Evolutionary conservation across 331 rosid genomes (phyloP).

Genomic region (Malus hybrid): DNA sequence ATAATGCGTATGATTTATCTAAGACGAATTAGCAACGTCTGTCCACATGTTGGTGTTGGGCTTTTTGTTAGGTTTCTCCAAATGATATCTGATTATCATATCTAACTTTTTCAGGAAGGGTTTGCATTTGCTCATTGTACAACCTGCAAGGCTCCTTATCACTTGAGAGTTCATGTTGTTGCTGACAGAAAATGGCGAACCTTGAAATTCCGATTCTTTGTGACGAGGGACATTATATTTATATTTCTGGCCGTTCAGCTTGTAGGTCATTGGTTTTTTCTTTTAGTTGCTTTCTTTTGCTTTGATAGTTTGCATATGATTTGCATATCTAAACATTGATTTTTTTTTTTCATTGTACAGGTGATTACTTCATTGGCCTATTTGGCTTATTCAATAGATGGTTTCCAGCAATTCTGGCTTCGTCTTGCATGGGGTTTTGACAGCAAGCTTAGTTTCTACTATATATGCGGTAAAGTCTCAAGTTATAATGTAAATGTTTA

Average conservation of each 20-base stretch:
- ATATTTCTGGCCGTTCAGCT: constrained; percentile 84
- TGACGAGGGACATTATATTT: constrained; percentile 88
- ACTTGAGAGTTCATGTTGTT: constrained; percentile 87
- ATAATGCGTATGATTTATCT: background rate
- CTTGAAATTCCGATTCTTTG: constrained; percentile 90
- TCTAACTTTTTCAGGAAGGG: constrained; percentile 70
- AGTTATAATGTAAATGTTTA: constrained; percentile 6
- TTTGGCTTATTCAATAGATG: constrained; percentile 75
- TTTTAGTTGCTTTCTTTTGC: constrained; percentile 4
- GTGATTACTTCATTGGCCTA: constrained; percentile 79
- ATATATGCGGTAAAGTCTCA: constrained; percentile 66
- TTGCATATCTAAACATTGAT: background rate
- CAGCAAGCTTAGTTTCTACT: constrained; percentile 76
- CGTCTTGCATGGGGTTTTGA: constrained; percentile 84
- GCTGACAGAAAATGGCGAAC: constrained; percentile 98
- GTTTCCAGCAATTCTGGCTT: constrained; percentile 81
- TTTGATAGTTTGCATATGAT: background rate
- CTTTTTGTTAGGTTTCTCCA: background rate
- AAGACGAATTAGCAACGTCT: background rate
- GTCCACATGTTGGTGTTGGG: background rate
- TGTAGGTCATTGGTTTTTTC: constrained; percentile 53
- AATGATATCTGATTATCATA: constrained; percentile 4
- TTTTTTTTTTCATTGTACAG: constrained; percentile 30
- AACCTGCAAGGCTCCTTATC: constrained; percentile 94
- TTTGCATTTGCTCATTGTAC: constrained; percentile 99